Base-by-base conservation (phyloP, 192 early-diverging fungal species). In the Coemansia aciculifera region DNA sequence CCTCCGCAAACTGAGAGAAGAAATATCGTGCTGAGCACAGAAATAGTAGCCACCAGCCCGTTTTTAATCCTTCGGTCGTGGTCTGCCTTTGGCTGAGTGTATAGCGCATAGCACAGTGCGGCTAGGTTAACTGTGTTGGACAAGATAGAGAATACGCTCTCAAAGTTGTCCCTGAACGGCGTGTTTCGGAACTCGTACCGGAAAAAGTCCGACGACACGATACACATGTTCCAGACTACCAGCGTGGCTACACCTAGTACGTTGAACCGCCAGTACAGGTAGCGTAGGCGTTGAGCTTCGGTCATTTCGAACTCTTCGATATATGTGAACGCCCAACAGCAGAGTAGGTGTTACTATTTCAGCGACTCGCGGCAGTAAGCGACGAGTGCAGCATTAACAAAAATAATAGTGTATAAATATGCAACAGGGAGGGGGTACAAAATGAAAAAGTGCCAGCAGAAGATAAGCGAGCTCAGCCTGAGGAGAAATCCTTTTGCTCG, bases 141-240 rank as follows among this genome's bases (percentile, higher is more conserved):
- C 21, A 79, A 74, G 17, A 86, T 68, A 3, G 88, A 89, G 65
- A 93, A 93, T 66, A 90, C 88, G 67, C 89, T 92, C 66, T 91
- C 89, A 74, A 93, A 93, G 70, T 79, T 89, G 70, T 88, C 71
- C 17, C 76, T 76, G 63, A 88, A 90, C 1, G 81, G 80, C 24
- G 90, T 89, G 48, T 79, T 82, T 39, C 72, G 49, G 65, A 92
- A 87, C 66, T 72, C 72, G 40, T 76, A 69, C 12, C 85, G 82
- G 72, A 93, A 93, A 70, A 87, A 93, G 43, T 86, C 89, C 0
- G 90, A 86, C 5, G 90, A 89, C 3, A 87, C 89, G 44, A 92
- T 93, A 44, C 88, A 92, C 8, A 87, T 87, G 80, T 93, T 93
- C 92, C 92, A 93, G 56, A 89, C 88, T 61, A 92, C 65, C 23